These are phyloP conservation scores for Penicillium samsonianum DNA, from an alignment of 495 filamentous ascomycete species.

Conservation along the genomic window DNA sequence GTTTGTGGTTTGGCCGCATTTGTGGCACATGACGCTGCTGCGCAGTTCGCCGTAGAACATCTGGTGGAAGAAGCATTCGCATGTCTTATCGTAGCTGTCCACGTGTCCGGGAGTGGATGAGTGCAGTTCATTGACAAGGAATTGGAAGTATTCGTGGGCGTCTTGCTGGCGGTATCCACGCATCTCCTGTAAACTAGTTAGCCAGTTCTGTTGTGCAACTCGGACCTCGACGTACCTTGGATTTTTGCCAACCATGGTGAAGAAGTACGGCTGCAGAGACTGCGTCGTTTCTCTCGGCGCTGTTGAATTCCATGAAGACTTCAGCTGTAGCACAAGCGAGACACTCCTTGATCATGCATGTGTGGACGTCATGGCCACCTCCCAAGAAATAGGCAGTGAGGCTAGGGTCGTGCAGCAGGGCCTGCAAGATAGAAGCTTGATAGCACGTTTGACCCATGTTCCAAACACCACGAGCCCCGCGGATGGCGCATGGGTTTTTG, in stretches of 20 bases:
- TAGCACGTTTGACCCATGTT: conserved; percentile 95
- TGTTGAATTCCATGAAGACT: conserved; percentile 88
- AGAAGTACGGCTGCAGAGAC: conserved; percentile 83
- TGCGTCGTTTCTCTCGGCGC: conserved; percentile 74
- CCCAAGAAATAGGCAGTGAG: conserved; percentile 83
- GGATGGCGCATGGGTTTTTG: conserved; percentile 46
- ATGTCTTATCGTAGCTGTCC: conserved; percentile 60
- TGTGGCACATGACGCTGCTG: conserved; percentile 82
- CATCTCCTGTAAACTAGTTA: conserved; percentile 63
- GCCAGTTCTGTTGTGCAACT: conserved; percentile 9
- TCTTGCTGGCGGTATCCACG: conserved; percentile 93
- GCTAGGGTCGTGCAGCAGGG: conserved; percentile 83
- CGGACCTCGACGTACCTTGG: conserved; percentile 17
- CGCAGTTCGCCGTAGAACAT: conserved; percentile 86
- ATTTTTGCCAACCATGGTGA: conserved; percentile 32
- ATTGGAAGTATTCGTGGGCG: conserved; percentile 93
- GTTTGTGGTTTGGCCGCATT: conserved; percentile 74
- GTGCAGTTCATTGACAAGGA: conserved; percentile 84
- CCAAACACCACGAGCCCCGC: conserved; percentile 78
- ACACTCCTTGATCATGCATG: conserved; percentile 62
- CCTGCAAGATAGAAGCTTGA: conserved; percentile 87
- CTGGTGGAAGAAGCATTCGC: conserved; percentile 85
- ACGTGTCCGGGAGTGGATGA: conserved; percentile 39
- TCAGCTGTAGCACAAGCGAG: conserved; percentile 87
- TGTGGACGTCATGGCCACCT: conserved; percentile 73